Evolutionary conservation across 495 filamentous ascomycete species (phyloP).

Genomic region (Collariella sp.): DNA sequence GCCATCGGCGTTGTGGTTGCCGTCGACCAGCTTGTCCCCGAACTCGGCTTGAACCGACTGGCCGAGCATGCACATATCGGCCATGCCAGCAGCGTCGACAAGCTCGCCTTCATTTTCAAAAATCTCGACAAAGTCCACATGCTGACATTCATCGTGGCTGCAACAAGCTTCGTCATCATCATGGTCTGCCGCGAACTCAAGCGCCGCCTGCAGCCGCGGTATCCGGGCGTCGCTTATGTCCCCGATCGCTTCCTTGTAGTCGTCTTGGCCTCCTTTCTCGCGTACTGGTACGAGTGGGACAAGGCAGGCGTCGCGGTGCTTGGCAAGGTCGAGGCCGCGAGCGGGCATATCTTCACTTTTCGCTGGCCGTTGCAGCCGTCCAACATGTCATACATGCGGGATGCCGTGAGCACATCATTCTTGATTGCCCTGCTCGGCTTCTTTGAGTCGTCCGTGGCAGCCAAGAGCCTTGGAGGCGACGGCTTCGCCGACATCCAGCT

Average conservation of each 20-base stretch:
- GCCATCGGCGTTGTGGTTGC: constrained; percentile 94
- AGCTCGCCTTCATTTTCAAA: constrained; percentile 67
- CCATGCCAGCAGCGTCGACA: constrained; percentile 79
- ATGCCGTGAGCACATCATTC: constrained; percentile 85
- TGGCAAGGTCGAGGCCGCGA: constrained; percentile 64
- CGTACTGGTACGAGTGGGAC: constrained; percentile 75
- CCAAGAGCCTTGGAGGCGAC: constrained; percentile 71
- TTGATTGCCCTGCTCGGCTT: constrained; percentile 92
- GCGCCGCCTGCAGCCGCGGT: constrained; percentile 68
- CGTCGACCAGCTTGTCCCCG: constrained; percentile 87
- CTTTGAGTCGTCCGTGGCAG: constrained; percentile 97
- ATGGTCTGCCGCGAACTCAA: constrained; percentile 82
- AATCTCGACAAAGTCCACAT: constrained; percentile 57
- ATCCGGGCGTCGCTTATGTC: constrained; percentile 75
- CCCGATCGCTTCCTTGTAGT: constrained; percentile 92
- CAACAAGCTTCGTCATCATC: constrained; percentile 75
- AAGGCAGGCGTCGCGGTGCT: constrained; percentile 70
- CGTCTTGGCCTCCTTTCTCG: constrained; percentile 71
- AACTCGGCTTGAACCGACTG: constrained; percentile 64
- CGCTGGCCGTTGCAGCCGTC: constrained; percentile 72
- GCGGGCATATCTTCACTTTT: constrained; percentile 63
- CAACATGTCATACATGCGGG: constrained; percentile 72
- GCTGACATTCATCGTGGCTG: constrained; percentile 66
- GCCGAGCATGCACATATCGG: constrained; percentile 50
- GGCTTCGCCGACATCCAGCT: constrained; percentile 64